Evolutionary conservation across 2,329 filamentous ascomycete genomes (phyloP).

Genomic region (Bretziella fagacearum): DNA sequence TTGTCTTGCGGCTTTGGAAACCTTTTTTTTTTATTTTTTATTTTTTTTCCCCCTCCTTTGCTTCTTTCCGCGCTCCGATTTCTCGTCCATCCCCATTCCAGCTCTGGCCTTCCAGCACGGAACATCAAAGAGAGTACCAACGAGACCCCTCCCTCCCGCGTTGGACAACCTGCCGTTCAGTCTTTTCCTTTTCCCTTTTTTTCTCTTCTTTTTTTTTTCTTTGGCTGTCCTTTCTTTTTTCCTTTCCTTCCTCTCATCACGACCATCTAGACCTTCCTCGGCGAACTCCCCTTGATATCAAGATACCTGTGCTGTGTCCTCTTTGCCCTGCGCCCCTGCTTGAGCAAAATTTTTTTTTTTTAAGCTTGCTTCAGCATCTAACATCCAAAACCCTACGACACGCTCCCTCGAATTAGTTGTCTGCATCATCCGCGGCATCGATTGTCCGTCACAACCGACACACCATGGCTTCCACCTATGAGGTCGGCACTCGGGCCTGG

Average conservation of each 20-base stretch:
- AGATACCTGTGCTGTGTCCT: constrained; percentile 14
- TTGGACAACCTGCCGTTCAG: neutral
- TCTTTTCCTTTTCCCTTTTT: neutral
- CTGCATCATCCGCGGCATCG: neutral
- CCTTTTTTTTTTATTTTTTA: neutral
- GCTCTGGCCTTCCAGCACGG: constrained; percentile 11
- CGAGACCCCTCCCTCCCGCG: neutral
- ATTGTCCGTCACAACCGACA: neutral
- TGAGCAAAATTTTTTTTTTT: neutral
- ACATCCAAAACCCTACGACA: neutral
- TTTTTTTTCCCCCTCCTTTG: constrained; percentile 6
- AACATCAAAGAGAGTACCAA: constrained; percentile 1
- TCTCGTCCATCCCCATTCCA: constrained; percentile 4
- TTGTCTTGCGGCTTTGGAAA: neutral
- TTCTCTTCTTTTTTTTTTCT: constrained; percentile 8
- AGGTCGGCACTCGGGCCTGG: constrained; percentile 95
- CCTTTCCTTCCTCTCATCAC: constrained; percentile 5
- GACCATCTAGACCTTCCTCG: constrained; percentile 3
- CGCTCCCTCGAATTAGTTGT: neutral
- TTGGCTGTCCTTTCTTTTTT: constrained; percentile 16
- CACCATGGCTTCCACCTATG: constrained; percentile 82
- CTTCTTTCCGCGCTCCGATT: neutral
- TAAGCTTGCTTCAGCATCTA: neutral
- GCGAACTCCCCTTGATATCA: constrained; percentile 4
- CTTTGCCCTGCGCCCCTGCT: constrained; percentile 5